Evolutionary conservation across 768 basidiomycete species (phyloP).

Genomic region (Collybia sp.): DNA sequence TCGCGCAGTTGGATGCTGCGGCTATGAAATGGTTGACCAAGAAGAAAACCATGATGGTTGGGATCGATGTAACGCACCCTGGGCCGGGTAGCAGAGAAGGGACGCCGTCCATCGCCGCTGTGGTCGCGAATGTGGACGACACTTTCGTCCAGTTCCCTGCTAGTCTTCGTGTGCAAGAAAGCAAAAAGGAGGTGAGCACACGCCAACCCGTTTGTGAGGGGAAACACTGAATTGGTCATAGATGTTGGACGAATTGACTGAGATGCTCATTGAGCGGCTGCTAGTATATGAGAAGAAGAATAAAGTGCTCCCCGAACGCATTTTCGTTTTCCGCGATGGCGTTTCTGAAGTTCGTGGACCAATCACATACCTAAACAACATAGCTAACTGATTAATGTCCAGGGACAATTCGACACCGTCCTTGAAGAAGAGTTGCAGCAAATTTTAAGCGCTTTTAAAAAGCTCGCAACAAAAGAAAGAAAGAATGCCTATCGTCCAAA

Average conservation of each 20-base stretch:
- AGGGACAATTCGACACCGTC: constrained; percentile 74
- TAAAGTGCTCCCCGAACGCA: constrained; percentile 54
- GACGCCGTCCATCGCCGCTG: constrained; percentile 79
- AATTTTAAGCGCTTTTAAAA: constrained; percentile 58
- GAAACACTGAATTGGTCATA: constrained; percentile 18
- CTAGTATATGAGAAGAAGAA: constrained; percentile 52
- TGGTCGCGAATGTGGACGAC: constrained; percentile 72
- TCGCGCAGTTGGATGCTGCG: constrained; percentile 39
- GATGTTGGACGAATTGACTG: constrained; percentile 69
- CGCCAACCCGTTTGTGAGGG: neutral
- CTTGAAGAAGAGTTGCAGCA: constrained; percentile 56
- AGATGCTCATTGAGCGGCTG: constrained; percentile 73
- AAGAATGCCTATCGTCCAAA: constrained; percentile 50
- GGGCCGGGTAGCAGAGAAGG: constrained; percentile 62
- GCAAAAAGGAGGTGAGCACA: constrained; percentile 38
- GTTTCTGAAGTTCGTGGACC: constrained; percentile 66
- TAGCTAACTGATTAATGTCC: neutral
- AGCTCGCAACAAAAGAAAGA: constrained; percentile 35
- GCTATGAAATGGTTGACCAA: constrained; percentile 64
- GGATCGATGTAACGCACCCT: constrained; percentile 83
- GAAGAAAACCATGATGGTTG: constrained; percentile 76
- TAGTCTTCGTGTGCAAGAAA: constrained; percentile 62
- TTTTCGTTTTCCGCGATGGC: constrained; percentile 77
- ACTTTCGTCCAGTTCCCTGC: constrained; percentile 76
- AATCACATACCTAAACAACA: neutral